Percentiles rank a stretch among this genome's conserved stretches.
Conservation (phyloP, 352 stramenopile species). For the Phytophthora multivora region DNA sequence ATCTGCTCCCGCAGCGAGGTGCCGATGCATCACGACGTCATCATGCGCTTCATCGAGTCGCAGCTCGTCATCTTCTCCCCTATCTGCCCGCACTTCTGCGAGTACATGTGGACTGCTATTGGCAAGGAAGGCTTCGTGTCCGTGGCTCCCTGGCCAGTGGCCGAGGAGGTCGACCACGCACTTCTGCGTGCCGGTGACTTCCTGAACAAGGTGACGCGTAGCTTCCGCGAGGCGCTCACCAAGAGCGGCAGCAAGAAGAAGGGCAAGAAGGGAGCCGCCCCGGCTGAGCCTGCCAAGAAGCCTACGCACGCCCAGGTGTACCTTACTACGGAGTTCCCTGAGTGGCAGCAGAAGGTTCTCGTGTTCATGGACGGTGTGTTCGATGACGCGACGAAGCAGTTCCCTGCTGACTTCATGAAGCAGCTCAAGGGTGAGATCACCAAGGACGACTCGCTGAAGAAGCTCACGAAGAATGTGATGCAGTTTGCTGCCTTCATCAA, state of each 20-base stretch:
- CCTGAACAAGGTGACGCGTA: conserved; percentile 91
- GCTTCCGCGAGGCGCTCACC: conserved; percentile 87
- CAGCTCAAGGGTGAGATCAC: conserved; percentile 78
- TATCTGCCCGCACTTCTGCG: conserved; percentile 95
- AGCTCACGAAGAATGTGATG: conserved; percentile 95
- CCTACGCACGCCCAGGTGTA: conserved; percentile 88
- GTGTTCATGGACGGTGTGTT: conserved; percentile 80
- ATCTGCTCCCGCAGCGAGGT: conserved; percentile 88
- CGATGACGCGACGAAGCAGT: conserved; percentile 62
- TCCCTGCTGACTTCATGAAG: conserved; percentile 89
- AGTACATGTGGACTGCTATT: conserved; percentile 93
- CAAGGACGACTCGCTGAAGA: conserved; percentile 84
- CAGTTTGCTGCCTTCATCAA: conserved; percentile 97
- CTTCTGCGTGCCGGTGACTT: conserved; percentile 94
- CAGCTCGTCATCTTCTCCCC: conserved; percentile 95
- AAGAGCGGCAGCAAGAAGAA: conserved; percentile 89
- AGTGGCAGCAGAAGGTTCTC: conserved; percentile 87
- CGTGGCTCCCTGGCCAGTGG: conserved; percentile 86
- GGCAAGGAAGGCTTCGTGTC: conserved; percentile 93
- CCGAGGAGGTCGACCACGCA: conserved; percentile 91
- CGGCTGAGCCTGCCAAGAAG: conserved; percentile 85
- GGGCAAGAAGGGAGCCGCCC: conserved; percentile 77
- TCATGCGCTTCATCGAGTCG: conserved; percentile 94
- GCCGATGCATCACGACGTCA: conserved; percentile 93
- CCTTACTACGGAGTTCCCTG: conserved; percentile 82